These are phyloP conservation scores for Geotrichum reessii DNA, from an alignment of 1,139 yeast species.

Conservation along the genomic window DNA sequence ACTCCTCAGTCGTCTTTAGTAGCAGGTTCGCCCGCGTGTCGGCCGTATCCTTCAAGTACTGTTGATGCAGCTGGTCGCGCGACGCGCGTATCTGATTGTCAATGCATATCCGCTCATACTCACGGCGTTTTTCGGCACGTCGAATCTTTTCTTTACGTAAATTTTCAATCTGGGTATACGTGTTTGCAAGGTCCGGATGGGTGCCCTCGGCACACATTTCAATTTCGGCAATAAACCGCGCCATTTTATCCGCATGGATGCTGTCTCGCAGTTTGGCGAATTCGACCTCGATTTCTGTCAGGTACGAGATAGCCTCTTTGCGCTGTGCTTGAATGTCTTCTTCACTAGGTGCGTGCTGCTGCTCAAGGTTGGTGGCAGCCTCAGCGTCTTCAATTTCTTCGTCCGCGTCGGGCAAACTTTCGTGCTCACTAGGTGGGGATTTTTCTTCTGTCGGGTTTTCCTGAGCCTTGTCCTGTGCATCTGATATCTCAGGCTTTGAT, in stretches of 20 bases:
- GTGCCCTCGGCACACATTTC: slow-evolving; percentile 84
- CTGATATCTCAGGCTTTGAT: background rate
- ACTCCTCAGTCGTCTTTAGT: slow-evolving; percentile 69
- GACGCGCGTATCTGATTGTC: slow-evolving; percentile 75
- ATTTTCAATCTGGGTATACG: slow-evolving; percentile 65
- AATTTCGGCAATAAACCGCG: slow-evolving; percentile 71
- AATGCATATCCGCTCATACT: slow-evolving; percentile 70
- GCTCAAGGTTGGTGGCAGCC: background rate
- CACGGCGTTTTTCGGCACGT: slow-evolving; percentile 61
- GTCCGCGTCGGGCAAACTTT: slow-evolving; percentile 23
- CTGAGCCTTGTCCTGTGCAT: background rate
- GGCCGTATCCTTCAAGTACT: slow-evolving; percentile 61
- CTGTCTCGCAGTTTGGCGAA: slow-evolving; percentile 81
- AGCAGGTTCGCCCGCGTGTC: slow-evolving; percentile 65
- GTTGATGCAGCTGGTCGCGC: slow-evolving; percentile 79
- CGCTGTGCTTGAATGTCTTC: slow-evolving; percentile 48
- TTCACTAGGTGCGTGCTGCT: slow-evolving; percentile 9
- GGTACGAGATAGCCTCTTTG: slow-evolving; percentile 58
- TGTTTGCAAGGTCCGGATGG: slow-evolving; percentile 72
- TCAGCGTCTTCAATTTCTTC: slow-evolving; percentile 20
- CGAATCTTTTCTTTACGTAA: slow-evolving; percentile 63
- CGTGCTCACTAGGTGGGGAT: slow-evolving; percentile 16
- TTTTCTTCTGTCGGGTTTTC: slow-evolving; percentile 23
- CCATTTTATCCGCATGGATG: slow-evolving; percentile 50
- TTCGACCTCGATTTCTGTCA: slow-evolving; percentile 73